Evolutionary conservation across 2,329 filamentous ascomycete species (phyloP), one percentile per base, ranked within the genome.

Genomic region (Verticillium albo-atrum): DNA sequence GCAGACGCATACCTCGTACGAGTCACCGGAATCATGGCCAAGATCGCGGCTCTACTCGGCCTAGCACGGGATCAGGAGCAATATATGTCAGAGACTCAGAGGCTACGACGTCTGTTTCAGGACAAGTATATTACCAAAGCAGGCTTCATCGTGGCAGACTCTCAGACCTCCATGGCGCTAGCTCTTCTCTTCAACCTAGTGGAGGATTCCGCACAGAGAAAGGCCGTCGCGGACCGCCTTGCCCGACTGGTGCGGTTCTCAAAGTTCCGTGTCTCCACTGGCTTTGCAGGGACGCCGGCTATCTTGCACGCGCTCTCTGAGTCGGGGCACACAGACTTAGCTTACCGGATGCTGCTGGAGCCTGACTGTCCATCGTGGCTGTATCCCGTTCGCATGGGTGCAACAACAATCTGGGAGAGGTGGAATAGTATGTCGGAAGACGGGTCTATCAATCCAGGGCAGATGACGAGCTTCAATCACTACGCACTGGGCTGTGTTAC

Each of bases 1-100:
- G 77, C 79, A 0, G 77, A 82, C 55, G 77, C 78, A 1, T 82
- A 80, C 59, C 70, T 82, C 1, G 72, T 79, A 1, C 72, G 76
- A 53, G 73, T 79, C 14, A 77, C 78, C 0, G 64, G 68, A 9
- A 58, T 78, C 0, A 66, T 78, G 1, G 66, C 68, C 1, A 65
- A 71, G 7, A 73, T 79, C 26, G 72, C 72, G 1, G 57, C 56
- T 0, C 59, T 68, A 0, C 67, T 81, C 0, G 66, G 68, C 0
- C n/a, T n/a, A n/a, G n/a, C n/a, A n/a, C n/a, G n/a, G n/a, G n/a
- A n/a, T n/a, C n/a, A n/a, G n/a, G n/a, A n/a, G 30, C 14, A 9
- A 14, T 32, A 10, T 14, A 14, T 14, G 9, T 1, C 30, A 4
- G 30, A 32, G 30, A 10, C 30, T 10, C 9, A 32, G 10, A 9